Percentiles rank a stretch among this genome's conserved stretches.
Conservation (phyloP, 192 early-diverging fungal genomes). For the Umbelopsis sp. region DNA sequence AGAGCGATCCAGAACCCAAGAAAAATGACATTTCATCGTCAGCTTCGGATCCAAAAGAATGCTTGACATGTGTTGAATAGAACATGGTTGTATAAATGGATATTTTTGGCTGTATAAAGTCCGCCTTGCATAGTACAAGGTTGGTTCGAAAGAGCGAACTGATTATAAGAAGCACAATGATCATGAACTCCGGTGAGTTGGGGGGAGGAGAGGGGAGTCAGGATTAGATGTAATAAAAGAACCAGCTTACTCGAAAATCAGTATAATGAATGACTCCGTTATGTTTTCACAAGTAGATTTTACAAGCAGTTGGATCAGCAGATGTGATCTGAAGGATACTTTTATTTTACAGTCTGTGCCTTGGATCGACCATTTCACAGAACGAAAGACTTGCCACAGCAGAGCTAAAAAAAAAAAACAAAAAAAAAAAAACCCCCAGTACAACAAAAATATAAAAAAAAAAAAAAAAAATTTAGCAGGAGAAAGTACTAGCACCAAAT, state of each 20-base stretch:
- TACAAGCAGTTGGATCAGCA: too few relatives aligned
- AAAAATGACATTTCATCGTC: slow-evolving; percentile 2
- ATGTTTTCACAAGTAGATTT: too few relatives aligned
- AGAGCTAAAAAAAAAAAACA: too few relatives aligned
- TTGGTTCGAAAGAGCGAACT: background rate
- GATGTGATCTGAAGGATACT: too few relatives aligned
- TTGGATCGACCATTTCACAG: too few relatives aligned
- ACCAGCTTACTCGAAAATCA: background rate
- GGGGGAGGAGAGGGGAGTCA: background rate
- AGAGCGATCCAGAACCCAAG: slow-evolving; percentile 14
- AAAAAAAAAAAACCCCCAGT: background rate
- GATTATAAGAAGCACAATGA: background rate
- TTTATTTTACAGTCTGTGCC: too few relatives aligned
- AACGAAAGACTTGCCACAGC: too few relatives aligned
- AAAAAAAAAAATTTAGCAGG: background rate
- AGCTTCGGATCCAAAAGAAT: slow-evolving; percentile 6
- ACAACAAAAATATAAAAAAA: too few relatives aligned
- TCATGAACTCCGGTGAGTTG: slow-evolving; percentile 8
- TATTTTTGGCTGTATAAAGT: slow-evolving; percentile 7
- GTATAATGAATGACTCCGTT: too few relatives aligned
- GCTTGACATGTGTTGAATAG: slow-evolving; percentile 17
- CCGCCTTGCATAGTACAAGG: slow-evolving; percentile 10
- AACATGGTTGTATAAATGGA: background rate
- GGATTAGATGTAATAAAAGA: too few relatives aligned
- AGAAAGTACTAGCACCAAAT: background rate